Conservation (phyloP, 1,284 basidiomycete species). For the Trichosporon coremiiforme region DNA sequence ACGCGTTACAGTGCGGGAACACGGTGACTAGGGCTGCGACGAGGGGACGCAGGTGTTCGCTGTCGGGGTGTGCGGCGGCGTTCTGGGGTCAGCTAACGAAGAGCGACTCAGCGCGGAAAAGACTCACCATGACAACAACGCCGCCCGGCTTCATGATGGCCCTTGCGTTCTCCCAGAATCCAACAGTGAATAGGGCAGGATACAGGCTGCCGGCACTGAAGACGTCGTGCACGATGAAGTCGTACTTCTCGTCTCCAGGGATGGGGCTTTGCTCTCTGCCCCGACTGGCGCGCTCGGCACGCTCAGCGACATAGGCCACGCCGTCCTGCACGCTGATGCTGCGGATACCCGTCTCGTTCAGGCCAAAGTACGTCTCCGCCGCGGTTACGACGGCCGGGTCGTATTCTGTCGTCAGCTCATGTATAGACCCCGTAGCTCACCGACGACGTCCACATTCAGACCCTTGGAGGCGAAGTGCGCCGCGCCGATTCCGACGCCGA, state of each 20-base stretch:
- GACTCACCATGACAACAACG: conserved; percentile 76
- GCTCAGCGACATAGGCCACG: conserved; percentile 63
- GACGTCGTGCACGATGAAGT: conserved; percentile 83
- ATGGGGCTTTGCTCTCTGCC: background rate
- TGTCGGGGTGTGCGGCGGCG: conserved; percentile 69
- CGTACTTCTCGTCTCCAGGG: conserved; percentile 59
- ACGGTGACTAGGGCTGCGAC: conserved; percentile 66
- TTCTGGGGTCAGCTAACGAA: conserved; percentile 59
- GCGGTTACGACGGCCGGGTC: conserved; percentile 85
- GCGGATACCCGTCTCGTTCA: conserved; percentile 63
- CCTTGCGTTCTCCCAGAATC: conserved; percentile 77
- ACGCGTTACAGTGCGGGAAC: conserved; percentile 76
- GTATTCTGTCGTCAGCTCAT: conserved; percentile 67
- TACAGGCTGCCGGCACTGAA: conserved; percentile 88
- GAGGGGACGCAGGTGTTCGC: conserved; percentile 67
- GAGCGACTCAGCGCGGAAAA: too few relatives aligned
- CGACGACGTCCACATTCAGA: conserved; percentile 58
- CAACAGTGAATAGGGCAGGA: conserved; percentile 72
- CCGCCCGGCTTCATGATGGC: conserved; percentile 69
- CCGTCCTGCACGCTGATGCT: conserved; percentile 75
- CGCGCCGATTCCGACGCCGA: conserved; percentile 79
- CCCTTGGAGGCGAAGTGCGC: conserved; percentile 69
- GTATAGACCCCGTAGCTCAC: conserved; percentile 27
- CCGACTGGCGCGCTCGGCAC: conserved; percentile 35
- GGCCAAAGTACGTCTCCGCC: conserved; percentile 72